A percentile compares a stretch with the other conserved stretches of the same genome.
phyloP scores from a whole-genome alignment of 2,329 filamentous ascomycete species.

The Epichloe gansuensis region DNA sequence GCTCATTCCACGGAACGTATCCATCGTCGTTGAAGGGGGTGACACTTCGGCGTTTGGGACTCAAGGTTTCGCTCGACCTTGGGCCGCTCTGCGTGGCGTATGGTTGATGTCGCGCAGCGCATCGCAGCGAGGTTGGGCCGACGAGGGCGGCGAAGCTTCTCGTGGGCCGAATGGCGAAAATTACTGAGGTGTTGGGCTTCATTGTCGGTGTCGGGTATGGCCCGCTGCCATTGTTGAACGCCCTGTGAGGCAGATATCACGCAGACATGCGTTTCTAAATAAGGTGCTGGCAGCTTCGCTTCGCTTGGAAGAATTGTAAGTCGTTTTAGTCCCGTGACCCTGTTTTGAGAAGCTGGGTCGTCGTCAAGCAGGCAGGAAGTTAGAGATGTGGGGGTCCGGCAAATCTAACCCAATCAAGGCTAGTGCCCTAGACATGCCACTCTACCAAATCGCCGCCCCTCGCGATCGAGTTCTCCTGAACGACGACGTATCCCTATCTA shows the following conservation, averaged over 20 bases:
- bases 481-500: conserved; percentile 7
- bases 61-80: conserved; percentile 20
- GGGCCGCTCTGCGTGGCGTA: conserved; percentile 48
- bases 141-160: conserved; percentile 14
- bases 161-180: conserved; percentile 20
- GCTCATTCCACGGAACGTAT: conserved; percentile 63
- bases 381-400: conserved; percentile 15
- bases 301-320: neutral
- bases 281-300: conserved; percentile 4
- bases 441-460: conserved; percentile 22
- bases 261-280: neutral
- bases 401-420: conserved; percentile 16
- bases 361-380: conserved; percentile 18
- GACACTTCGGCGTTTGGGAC: conserved; percentile 51
- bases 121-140: neutral
- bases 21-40: conserved; percentile 87
- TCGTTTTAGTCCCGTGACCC: no score
- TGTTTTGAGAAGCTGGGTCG: no score
- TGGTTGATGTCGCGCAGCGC: conserved; percentile 17
- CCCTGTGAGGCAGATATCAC: neutral
- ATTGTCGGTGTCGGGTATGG: conserved; percentile 31
- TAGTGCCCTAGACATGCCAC: conserved; percentile 30
- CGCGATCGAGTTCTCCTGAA: conserved; percentile 24
- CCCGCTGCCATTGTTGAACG: conserved; percentile 21
- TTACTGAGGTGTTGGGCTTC: conserved; percentile 27